Conservation (phyloP, 495 filamentous ascomycete species). For the Bryoglossum gracile region DNA sequence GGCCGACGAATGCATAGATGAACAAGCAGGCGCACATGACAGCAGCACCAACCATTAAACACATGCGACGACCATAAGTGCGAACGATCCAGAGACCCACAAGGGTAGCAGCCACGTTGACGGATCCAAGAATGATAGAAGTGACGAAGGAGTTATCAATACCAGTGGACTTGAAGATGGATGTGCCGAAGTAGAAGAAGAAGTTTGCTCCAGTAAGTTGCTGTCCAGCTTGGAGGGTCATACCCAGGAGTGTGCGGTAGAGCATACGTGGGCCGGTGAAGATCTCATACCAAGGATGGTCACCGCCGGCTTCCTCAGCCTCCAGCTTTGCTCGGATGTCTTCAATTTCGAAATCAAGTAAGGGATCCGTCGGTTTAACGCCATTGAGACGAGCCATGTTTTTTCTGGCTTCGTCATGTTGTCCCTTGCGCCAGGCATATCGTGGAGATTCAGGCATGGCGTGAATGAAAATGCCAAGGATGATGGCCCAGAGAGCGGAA, state of each 20-base stretch:
- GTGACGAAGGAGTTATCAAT: conserved; percentile 62
- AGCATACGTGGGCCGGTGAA: conserved; percentile 47
- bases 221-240: conserved; percentile 59
- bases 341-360: conserved; percentile 61
- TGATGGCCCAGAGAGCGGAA: conserved; percentile 66
- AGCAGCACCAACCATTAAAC: conserved; percentile 56
- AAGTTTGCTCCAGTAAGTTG: conserved; percentile 70
- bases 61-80: conserved; percentile 58
- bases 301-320: conserved; percentile 23
- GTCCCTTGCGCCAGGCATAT: conserved; percentile 58
- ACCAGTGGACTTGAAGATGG: conserved; percentile 62
- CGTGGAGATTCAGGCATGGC: conserved; percentile 69
- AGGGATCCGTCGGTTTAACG: conserved; percentile 52
- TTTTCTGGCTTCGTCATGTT: conserved; percentile 54
- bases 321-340: conserved; percentile 65
- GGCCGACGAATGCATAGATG: conserved; percentile 65
- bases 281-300: conserved; percentile 28
- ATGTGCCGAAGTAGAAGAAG: conserved; percentile 78
- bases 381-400: conserved; percentile 69
- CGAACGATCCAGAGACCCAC: conserved; percentile 68
- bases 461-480: conserved; percentile 63
- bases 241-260: conserved; percentile 61
- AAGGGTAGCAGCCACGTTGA: conserved; percentile 69
- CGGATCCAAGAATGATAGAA: conserved; percentile 64
- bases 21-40: conserved; percentile 58